phyloP scores from a whole-genome alignment of 23 red algal species.

The Gracilaria gracilis region DNA sequence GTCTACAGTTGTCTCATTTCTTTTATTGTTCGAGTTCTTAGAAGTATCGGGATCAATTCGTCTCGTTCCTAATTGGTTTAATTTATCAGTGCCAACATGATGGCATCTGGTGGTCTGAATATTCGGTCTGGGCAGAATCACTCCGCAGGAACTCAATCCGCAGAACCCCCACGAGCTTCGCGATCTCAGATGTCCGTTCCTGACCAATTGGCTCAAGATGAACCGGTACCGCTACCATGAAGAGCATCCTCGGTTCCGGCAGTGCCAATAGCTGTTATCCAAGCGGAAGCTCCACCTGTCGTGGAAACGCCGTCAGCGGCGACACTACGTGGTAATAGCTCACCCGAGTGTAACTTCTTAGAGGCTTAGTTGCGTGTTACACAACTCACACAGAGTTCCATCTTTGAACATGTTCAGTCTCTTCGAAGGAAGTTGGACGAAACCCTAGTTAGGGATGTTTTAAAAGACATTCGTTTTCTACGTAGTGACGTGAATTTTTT shows the following conservation, averaged over 20 bases:
- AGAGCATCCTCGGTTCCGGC: neutral
- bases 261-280: neutral
- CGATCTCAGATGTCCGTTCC: no score
- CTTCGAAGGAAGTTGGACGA: neutral
- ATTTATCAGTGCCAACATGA: no score
- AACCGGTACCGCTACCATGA: neutral
- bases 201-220: no score
- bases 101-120: no score
- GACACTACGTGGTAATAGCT: neutral
- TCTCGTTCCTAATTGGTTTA: no score
- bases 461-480: neutral
- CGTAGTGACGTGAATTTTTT: neutral
- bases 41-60: no score
- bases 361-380: neutral
- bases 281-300: neutral
- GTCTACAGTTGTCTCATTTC: no score
- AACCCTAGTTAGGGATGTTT: neutral
- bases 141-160: no score
- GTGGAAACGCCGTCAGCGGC: neutral
- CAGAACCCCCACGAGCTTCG: no score
- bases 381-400: neutral
- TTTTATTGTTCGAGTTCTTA: no score
- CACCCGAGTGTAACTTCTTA: neutral
- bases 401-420: neutral
- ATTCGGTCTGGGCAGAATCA: no score